Conservation (phyloP, 2,329 filamentous ascomycete species). For the Endothia cerciana region DNA sequence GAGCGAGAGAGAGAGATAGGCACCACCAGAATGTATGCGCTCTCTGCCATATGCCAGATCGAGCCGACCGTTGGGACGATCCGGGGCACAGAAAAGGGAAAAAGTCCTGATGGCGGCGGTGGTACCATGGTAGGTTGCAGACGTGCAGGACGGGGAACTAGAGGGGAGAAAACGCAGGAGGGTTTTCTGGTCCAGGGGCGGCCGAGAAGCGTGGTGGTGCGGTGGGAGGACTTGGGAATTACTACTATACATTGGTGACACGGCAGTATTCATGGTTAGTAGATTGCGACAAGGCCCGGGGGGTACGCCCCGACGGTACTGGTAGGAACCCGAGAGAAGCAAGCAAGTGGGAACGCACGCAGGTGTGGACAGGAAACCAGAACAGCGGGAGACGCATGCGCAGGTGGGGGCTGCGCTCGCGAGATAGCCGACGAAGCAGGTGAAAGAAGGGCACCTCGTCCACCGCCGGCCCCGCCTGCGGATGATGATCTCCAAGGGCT, state of each 20-base stretch:
- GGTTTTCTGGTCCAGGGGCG: too few relatives aligned
- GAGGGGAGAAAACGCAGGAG: neutral
- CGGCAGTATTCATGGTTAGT: too few relatives aligned
- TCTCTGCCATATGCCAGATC: neutral
- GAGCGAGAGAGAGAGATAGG: too few relatives aligned
- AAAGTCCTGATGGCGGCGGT: neutral
- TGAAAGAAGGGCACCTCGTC: neutral
- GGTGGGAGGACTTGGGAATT: too few relatives aligned
- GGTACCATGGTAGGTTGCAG: neutral
- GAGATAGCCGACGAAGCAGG: constrained; percentile 1
- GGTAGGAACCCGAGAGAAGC: neutral
- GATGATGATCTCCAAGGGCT: too few relatives aligned
- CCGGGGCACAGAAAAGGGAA: neutral
- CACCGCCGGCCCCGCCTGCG: too few relatives aligned
- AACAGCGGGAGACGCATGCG: neutral
- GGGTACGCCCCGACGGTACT: neutral
- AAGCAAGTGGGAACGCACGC: too few relatives aligned
- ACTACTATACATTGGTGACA: too few relatives aligned
- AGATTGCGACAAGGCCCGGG: too few relatives aligned
- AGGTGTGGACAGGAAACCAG: too few relatives aligned
- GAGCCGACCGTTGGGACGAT: neutral
- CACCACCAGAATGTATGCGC: neutral
- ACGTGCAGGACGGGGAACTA: neutral
- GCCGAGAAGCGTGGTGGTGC: too few relatives aligned
- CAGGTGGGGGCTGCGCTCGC: neutral